Percentiles rank a stretch among this genome's conserved stretches.
phyloP scores from a whole-genome alignment of 345 rosid genomes.

The Eucalyptus leucophloia region DNA sequence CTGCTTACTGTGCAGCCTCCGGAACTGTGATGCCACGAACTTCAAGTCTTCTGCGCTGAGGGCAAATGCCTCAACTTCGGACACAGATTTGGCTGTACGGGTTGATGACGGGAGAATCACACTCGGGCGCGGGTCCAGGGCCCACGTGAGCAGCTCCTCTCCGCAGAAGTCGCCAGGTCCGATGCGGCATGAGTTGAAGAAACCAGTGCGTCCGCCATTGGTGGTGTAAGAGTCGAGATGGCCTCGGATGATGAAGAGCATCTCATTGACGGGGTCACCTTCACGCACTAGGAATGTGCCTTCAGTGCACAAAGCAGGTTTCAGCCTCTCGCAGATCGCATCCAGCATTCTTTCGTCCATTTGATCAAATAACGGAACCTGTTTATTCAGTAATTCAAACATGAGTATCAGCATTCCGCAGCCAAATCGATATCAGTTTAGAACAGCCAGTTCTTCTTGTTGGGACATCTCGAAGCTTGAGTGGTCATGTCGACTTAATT shows the following conservation, averaged over 20 bases:
- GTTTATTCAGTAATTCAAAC: background rate
- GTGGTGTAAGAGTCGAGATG: conserved; percentile 84
- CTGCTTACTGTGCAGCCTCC: conserved; percentile 78
- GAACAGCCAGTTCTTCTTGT: background rate
- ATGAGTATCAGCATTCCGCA: background rate
- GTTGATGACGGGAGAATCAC: conserved; percentile 70
- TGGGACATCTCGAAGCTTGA: background rate
- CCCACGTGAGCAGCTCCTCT: conserved; percentile 86
- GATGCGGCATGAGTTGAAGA: conserved; percentile 68
- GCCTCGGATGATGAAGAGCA: conserved; percentile 87
- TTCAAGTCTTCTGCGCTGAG: conserved; percentile 67
- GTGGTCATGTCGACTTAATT: background rate
- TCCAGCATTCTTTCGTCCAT: conserved; percentile 95
- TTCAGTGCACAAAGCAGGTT: conserved; percentile 64
- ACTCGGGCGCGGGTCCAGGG: conserved; percentile 61
- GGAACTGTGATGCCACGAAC: conserved; percentile 72
- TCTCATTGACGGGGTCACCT: conserved; percentile 85
- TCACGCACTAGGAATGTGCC: conserved; percentile 73
- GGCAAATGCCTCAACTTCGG: conserved; percentile 85
- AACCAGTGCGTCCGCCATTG: conserved; percentile 81
- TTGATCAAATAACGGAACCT: conserved; percentile 91
- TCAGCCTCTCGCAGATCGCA: conserved; percentile 83
- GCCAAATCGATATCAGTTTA: background rate
- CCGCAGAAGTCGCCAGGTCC: conserved; percentile 94
- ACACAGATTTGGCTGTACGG: conserved; percentile 62